Base-by-base conservation (phyloP, 139 green algal genomes). In the Spirogloea muscicola region DNA sequence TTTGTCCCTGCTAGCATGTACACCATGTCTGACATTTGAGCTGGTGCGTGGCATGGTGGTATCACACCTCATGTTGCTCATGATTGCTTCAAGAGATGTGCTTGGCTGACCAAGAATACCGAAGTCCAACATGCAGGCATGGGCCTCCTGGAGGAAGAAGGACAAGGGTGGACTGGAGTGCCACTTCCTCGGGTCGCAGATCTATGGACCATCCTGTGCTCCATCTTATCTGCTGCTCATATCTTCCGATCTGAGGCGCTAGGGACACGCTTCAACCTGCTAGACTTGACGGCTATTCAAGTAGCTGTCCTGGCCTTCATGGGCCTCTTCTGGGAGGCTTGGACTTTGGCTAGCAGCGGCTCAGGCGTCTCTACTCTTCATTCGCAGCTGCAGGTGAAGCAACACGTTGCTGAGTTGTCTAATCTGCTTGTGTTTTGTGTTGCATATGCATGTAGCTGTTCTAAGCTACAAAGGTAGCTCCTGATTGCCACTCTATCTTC, bases 211-310 rank as follows among this genome's bases (percentile, higher is more conserved):
- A 31, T 59, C 21, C 3, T 74, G 25, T 65, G n/a, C 5, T 27
- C 64, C 25, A 34, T 7, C 5, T 37, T 70, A 5, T 74, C 65
- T n/a, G 58, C 68, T 13, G 7, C 42, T 29, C 58, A 76, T n/a
- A 68, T 76, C 38, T 76, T 67, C 4, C 55, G 68, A 34, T 76
- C 58, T 69, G 68, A 76, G 58, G 7, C 55, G 16, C 33, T 76
- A n/a, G 31, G 25, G 29, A 29, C 29, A 16, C 29, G 37, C 25
- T 44, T 52, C 58, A 16, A 76, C 68, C 25, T 57, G 3, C 29
- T 55, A 3, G 7, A 72, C 5, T 75, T 76, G 68, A 76, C 68
- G 6, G 68, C 68, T 10, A 18, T 76, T 34, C 68, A 76, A 57
- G 27, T 9, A 10, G 13, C 36, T 18, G 4, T 27, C 6, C 68